Base-by-base conservation (phyloP, 1,139 yeast genomes). In the Yamadazyma atmosphaerica region DNA sequence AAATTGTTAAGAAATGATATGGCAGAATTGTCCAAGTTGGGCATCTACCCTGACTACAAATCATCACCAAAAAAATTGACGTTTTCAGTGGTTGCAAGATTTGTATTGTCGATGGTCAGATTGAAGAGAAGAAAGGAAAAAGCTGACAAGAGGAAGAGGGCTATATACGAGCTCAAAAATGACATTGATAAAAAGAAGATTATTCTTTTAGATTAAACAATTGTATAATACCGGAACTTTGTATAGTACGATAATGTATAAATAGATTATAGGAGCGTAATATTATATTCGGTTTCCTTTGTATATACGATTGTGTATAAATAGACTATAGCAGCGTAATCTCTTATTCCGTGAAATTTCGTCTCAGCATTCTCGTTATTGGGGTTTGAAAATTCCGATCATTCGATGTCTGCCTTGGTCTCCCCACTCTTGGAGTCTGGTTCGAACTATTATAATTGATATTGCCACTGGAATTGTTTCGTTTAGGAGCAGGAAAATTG, bases 101-200 rank as follows among this genome's bases (percentile, higher is more conserved):
- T 74, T 44, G 86, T 82, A 4, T 58, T 83, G 44, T 84, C 86
- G 1, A 63, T 69, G 26, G 74, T 82, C 6, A 61, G 81, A 39
- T 64, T 83, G 18, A 70, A 63, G 47, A 71, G 64, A 32, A 56
- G 81, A 40, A 47, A 50, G 5, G 57, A 61, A 36, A 59, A 52
- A 41, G 54, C 64, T 3, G 55, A 55, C 30, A 50, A 43, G 34
- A 54, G 73, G 27, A 56, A 50, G 29, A 21, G 39, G 17, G 58
- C 52, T 40, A 46, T 66, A 31, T 39, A 45, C 19, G 64, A 60
- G 35, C 50, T 67, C 37, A 58, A 58, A 35, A 41, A 32, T 3
- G 31, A 32, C 34, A 32, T 32, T n/a, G 28, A 32, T n/a, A 31
- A 31, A 24, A 32, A 29, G 24, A 29, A 14, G 30, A 15, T 33